A percentile compares a stretch with the other conserved stretches of the same genome.
phyloP scores from a whole-genome alignment of 2,329 filamentous ascomycete species.

The Arthrobotrys conoides region DNA sequence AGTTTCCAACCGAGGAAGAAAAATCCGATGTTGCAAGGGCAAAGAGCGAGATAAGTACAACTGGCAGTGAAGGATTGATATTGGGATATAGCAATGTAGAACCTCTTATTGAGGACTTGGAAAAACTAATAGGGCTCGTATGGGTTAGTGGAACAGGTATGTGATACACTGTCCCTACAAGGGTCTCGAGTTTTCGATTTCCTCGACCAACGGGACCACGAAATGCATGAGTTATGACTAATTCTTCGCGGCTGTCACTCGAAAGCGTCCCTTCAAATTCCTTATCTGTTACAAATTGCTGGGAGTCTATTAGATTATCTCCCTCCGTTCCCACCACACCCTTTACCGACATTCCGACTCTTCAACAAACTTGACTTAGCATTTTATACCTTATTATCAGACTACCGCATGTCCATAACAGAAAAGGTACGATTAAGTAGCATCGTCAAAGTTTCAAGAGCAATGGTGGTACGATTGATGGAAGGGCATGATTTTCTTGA shows the following conservation, averaged over 20 bases:
- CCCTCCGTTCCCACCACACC: constrained; percentile 52
- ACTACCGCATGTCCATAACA: constrained; percentile 40
- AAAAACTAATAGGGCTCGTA: constrained; percentile 47
- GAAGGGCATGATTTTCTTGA: constrained; percentile 44
- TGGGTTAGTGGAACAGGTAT: constrained; percentile 59
- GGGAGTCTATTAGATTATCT: constrained; percentile 49
- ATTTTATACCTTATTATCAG: constrained; percentile 51
- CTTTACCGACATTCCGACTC: constrained; percentile 50
- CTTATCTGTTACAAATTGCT: constrained; percentile 54
- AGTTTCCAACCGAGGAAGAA: constrained; percentile 55
- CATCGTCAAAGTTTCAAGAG: constrained; percentile 55
- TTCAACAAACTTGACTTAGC: constrained; percentile 59
- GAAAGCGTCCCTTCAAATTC: constrained; percentile 53
- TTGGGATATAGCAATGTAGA: constrained; percentile 59
- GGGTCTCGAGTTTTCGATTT: background rate
- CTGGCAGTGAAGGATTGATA: constrained; percentile 1
- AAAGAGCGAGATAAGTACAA: background rate
- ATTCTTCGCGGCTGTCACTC: background rate
- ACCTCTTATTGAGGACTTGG: constrained; percentile 45
- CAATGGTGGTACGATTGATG: constrained; percentile 58
- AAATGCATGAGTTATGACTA: constrained; percentile 3
- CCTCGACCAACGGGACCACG: background rate
- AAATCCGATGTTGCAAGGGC: constrained; percentile 25
- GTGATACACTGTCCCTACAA: background rate
- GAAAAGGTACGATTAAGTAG: constrained; percentile 57